Base-by-base conservation (phyloP, 352 stramenopile genomes). In the Phytophthora palmivora region DNA sequence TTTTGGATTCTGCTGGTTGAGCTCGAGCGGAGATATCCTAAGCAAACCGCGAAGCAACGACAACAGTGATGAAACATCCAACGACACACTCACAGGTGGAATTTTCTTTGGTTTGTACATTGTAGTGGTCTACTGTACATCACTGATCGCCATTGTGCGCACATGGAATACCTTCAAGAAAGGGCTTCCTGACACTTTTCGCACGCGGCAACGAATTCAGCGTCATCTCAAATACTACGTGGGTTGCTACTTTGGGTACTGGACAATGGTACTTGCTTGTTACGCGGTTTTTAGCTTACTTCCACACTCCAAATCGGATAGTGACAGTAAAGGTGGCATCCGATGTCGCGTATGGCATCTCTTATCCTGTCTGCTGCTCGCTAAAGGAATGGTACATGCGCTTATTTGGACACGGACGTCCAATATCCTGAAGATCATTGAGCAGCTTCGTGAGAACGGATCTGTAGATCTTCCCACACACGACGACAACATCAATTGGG, bases 401-500 rank as follows among this genome's bases (percentile, higher is more conserved):
- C 63, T 94, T 6, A 94, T 94, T 42, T 94, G 85, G 85, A 94
- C 85, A 16, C 70, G 85, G 10, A 94, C 85, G 11, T 94, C 85
- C 24, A 92, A 94, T 38, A 92, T 94, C 18, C 60, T 92, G 5
- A 77, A 74, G 38, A 84, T 92, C 24, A 80, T 94, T 16, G 74
- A 90, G 52, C 82, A 92, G 38, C 68, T 94, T 30, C 80, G 80
- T 9, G 67, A 76, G 30, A 74, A 84, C 24, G 83, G 83, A 7
- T 82, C 76, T 19, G 76, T 88, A 0, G 72, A 92, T 58, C 43
- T 92, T 18, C 81, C 85, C 7, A 41, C 70, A 7, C 79, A 90
- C 45, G 83, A 91, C 43, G 84, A 92, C 51, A 92, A 80, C 46
- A 94, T 96, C 55, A 96, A 96, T 50, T 93, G 84, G 84, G 88